These are phyloP conservation scores for Pestalotiopsis sp. DNA, from an alignment of 2,329 filamentous ascomycete species.

Conservation along the genomic window DNA sequence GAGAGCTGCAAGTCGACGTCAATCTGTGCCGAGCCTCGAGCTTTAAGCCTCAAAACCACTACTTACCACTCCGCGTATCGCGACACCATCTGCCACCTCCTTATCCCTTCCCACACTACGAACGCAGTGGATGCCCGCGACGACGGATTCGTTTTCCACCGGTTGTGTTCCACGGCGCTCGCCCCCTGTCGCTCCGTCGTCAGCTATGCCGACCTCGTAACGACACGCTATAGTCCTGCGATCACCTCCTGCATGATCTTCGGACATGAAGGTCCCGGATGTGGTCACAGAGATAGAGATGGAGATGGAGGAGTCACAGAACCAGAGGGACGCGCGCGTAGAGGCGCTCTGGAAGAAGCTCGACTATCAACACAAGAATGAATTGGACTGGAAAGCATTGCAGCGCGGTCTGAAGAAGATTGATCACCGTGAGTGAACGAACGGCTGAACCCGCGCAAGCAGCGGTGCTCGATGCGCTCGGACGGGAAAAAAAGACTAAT, in stretches of 20 bases:
- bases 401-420: slow-evolving; percentile 85
- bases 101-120: background rate
- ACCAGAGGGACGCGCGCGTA: slow-evolving; percentile 79
- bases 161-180: background rate
- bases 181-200: background rate
- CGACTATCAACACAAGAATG: slow-evolving; percentile 74
- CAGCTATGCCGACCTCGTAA: slow-evolving; percentile 29
- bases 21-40: background rate
- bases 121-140: slow-evolving; percentile 1
- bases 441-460: slow-evolving; percentile 15
- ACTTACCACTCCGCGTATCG: background rate
- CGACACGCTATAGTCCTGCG: slow-evolving; percentile 22
- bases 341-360: slow-evolving; percentile 83
- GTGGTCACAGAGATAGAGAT: slow-evolving; percentile 55
- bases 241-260: slow-evolving; percentile 39
- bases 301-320: slow-evolving; percentile 77
- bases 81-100: background rate
- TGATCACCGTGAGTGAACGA: slow-evolving; percentile 76
- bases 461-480: slow-evolving; percentile 14
- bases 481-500: slow-evolving; percentile 5
- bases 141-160: background rate
- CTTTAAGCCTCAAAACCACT: background rate
- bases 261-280: slow-evolving; percentile 49
- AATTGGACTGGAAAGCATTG: slow-evolving; percentile 82
- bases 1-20: slow-evolving; percentile 11